Evolutionary conservation across 2,329 filamentous ascomycete genomes (phyloP).

Genomic region (Pseudopyrenochaeta lycopersici): DNA sequence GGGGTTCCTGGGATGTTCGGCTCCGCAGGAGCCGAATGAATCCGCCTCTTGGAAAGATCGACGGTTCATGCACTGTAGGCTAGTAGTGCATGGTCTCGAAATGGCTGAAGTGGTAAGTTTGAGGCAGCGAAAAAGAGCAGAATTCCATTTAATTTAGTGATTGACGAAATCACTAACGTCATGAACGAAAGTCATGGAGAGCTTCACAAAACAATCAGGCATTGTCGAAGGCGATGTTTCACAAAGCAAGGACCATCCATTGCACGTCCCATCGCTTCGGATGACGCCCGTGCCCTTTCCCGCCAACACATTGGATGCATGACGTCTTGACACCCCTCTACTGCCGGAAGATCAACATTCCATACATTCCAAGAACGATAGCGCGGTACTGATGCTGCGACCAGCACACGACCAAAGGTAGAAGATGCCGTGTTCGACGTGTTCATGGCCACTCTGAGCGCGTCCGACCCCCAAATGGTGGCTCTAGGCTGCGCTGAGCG

Average conservation of each 20-base stretch:
- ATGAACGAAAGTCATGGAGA: neutral
- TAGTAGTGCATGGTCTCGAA: no score
- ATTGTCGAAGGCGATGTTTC: neutral
- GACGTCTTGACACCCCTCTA: neutral
- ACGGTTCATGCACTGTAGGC: no score
- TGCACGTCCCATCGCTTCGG: neutral
- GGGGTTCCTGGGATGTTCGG: no score
- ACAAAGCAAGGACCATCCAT: neutral
- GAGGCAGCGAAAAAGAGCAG: no score
- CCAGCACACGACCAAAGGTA: neutral
- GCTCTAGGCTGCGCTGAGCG: neutral
- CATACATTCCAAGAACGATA: neutral
- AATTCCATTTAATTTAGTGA: neutral
- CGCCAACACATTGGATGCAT: neutral
- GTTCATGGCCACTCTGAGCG: neutral
- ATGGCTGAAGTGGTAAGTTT: no score
- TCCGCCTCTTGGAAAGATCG: no score
- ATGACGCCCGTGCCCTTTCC: neutral
- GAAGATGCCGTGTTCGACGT: neutral
- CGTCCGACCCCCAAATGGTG: neutral
- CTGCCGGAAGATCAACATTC: slow-evolving; percentile 1
- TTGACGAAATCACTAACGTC: neutral
- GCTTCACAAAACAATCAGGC: neutral
- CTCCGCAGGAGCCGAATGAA: no score
- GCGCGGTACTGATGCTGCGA: neutral